phyloP scores from a whole-genome alignment of 1,284 basidiomycete genomes.

The Omphalotus olearius region DNA sequence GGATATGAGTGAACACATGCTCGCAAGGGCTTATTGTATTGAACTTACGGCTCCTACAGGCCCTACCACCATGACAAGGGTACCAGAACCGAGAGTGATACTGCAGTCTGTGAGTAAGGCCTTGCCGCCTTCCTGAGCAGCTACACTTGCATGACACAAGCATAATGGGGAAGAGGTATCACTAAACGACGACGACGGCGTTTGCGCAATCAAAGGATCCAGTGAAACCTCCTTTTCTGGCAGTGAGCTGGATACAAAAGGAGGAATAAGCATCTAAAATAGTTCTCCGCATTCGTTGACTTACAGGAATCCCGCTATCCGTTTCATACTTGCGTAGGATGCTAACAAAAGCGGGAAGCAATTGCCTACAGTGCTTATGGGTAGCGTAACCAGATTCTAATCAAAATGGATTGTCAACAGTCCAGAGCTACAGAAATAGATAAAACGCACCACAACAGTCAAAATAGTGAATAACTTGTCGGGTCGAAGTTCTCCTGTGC shows the following conservation, averaged over 20 bases:
- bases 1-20: not conserved
- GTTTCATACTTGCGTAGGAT: slow-evolving; percentile 19
- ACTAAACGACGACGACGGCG: not conserved
- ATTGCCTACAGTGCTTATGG: slow-evolving; percentile 19
- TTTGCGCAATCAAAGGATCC: not conserved
- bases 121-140: slow-evolving; percentile 4
- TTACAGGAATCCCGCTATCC: slow-evolving; percentile 20
- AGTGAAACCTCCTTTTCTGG: slow-evolving; percentile 1
- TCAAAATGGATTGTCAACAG: not conserved
- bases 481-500: slow-evolving; percentile 7
- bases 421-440: not conserved
- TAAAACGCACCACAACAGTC: slow-evolving; percentile 6
- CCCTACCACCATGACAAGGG: slow-evolving; percentile 1
- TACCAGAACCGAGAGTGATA: slow-evolving; percentile 6
- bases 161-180: not conserved
- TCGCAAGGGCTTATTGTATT: not conserved
- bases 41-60: slow-evolving; percentile 4
- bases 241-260: not conserved
- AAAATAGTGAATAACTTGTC: slow-evolving; percentile 16
- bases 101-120: slow-evolving; percentile 11
- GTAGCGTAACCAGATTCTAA: slow-evolving; percentile 16
- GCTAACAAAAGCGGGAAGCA: slow-evolving; percentile 20
- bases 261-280: not conserved
- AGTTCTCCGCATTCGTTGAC: not conserved
- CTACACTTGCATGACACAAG: slow-evolving; percentile 7